A percentile compares a stretch with the other conserved stretches of the same genome.
phyloP scores from a whole-genome alignment of 2,329 filamentous ascomycete species.

The Pseudogymnoascus sp. region DNA sequence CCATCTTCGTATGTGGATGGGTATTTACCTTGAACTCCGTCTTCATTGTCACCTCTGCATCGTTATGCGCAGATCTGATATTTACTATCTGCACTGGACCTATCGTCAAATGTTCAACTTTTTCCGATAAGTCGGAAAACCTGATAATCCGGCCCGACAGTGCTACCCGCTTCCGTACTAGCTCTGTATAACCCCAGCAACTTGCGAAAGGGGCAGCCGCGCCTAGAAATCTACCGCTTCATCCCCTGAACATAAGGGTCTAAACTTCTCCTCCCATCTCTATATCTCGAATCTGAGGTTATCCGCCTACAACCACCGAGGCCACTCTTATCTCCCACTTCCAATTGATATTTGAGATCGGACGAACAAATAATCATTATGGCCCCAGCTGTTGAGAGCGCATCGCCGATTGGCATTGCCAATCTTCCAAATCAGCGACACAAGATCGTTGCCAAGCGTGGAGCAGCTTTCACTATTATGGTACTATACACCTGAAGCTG shows the following conservation, averaged over 20 bases:
- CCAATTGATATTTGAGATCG: background rate
- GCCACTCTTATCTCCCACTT: constrained; percentile 3
- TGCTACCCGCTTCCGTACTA: background rate
- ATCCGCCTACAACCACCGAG: background rate
- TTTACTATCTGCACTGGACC: constrained; percentile 4
- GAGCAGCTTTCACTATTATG: constrained; percentile 99
- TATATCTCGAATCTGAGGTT: background rate
- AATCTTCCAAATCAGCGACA: constrained; percentile 68
- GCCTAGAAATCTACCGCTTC: constrained; percentile 8
- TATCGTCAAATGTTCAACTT: constrained; percentile 14
- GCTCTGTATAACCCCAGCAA: background rate
- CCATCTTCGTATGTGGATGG: background rate
- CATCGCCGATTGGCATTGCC: constrained; percentile 66
- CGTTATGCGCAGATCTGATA: constrained; percentile 19
- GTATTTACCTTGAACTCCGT: constrained; percentile 85
- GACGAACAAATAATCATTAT: constrained; percentile 32
- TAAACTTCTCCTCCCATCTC: constrained; percentile 8
- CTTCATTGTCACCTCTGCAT: constrained; percentile 65
- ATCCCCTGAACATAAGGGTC: constrained; percentile 12
- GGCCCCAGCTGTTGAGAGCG: constrained; percentile 54
- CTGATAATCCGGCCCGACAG: constrained; percentile 12
- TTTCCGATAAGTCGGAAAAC: constrained; percentile 12
- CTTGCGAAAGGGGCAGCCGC: constrained; percentile 9
- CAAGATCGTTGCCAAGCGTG: constrained; percentile 73
- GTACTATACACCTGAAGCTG: constrained; percentile 42